Evolutionary conservation across 169 alveolate genomes (phyloP), one percentile per base, ranked within the genome.

Genomic region (Plasmodium adleri): DNA sequence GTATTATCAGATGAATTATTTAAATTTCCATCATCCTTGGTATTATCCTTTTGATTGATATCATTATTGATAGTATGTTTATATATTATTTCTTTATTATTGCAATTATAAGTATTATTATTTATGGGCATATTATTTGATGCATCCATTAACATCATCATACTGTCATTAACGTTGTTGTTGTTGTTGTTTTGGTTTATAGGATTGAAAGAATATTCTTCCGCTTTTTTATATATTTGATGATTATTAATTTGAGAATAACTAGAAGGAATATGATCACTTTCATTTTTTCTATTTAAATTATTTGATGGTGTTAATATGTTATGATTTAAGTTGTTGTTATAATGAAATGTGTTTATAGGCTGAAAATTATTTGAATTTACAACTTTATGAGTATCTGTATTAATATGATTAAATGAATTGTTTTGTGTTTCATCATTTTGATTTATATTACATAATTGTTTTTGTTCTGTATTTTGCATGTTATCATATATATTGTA

Each of bases 231-330:
- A 54, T 12, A 32, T 64, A 7, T 32, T 54, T 47, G 67, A 59
- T 64, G 64, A 66, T 43, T 64, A 32, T 52, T n/a, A 10, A 78
- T 24, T 2, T 47, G 8, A 12, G 78, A 58, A 54, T 63, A 64
- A 20, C 13, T 58, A 24, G 70, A n/a, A 20, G 43, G 45, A n/a
- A 17, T 22, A 52, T 22, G 26, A 13, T 26, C 45, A 17, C 3
- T 10, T 22, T 70, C 89, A 47, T 50, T 66, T 78, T 78, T 78
- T 1, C 20, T 58, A 66, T 45, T 59, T 43, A 66, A 50, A 49
- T 66, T 13, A 74, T 3, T 62, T 43, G 47, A 39, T 39, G 5
- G 1, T 4, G 24, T 39, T 39, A 17, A 26, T 49, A 26, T 43
- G 43, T 66, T 49, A 45, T 17, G 54, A 54, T 66, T 64, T 32